phyloP scores from a whole-genome alignment of 768 basidiomycete species.

The Auricularia sp. region DNA sequence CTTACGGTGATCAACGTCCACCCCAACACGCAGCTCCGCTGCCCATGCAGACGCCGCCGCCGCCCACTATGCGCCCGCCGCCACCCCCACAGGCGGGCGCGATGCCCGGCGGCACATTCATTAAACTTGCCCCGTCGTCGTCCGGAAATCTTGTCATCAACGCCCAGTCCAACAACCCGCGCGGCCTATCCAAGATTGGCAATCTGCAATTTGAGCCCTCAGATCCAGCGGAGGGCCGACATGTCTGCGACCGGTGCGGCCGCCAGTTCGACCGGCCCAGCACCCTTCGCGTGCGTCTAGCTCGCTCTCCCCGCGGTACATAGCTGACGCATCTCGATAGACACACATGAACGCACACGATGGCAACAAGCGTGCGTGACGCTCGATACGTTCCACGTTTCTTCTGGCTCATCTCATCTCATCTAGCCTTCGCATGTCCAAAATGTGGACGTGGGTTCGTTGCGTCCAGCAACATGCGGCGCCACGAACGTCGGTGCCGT shows the following conservation, averaged over 20 bases:
- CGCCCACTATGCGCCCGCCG: not conserved
- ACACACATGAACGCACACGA: slow-evolving; percentile 1
- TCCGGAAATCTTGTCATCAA: not conserved
- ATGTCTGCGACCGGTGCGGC: not conserved
- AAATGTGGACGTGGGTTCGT: not conserved
- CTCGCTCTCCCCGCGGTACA: not conserved
- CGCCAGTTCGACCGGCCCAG: not conserved
- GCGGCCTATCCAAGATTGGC: not conserved
- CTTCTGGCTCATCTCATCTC: not conserved
- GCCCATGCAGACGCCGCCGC: not conserved
- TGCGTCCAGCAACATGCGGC: slow-evolving; percentile 1
- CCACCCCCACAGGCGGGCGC: not conserved
- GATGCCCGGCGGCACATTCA: not conserved
- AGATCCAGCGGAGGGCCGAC: not conserved
- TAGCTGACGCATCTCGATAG: not conserved
- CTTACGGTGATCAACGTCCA: not conserved
- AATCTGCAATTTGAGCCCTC: not conserved
- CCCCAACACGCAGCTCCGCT: not conserved
- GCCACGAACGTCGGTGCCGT: not conserved
- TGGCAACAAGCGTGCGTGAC: not conserved
- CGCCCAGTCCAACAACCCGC: not conserved
- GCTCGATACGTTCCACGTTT: not conserved
- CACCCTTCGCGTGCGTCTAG: not conserved
- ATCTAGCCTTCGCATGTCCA: not conserved
- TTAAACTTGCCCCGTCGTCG: not conserved